phyloP scores from a whole-genome alignment of 1,284 basidiomycete species.

The Stygiomarasmius scandens region DNA sequence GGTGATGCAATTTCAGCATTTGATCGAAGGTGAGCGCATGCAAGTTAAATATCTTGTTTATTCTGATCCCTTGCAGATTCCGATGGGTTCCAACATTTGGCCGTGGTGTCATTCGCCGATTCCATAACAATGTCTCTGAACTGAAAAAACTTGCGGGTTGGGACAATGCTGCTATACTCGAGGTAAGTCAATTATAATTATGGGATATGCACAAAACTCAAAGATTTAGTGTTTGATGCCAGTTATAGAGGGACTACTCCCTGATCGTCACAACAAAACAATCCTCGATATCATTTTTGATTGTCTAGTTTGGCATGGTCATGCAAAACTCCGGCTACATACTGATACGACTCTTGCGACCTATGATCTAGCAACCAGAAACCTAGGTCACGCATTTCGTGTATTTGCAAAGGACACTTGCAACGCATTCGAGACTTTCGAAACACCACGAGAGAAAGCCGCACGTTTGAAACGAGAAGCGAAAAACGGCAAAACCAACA shows the following conservation, averaged over 20 bases:
- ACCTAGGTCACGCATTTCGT: constrained; percentile 8
- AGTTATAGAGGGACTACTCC: constrained; percentile 7
- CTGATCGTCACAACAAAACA: not conserved
- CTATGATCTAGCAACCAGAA: constrained; percentile 1
- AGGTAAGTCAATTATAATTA: constrained; percentile 18
- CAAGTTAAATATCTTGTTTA: not conserved
- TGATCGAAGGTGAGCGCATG: constrained; percentile 25
- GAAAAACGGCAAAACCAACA: not conserved
- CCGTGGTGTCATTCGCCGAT: constrained; percentile 22
- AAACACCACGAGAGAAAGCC: not conserved
- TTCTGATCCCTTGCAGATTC: not conserved
- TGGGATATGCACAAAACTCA: not conserved
- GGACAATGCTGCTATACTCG: constrained; percentile 31
- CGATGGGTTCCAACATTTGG: constrained; percentile 21
- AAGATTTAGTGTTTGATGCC: constrained; percentile 9
- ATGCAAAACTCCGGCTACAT: constrained; percentile 27
- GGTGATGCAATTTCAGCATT: not conserved
- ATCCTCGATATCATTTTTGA: constrained; percentile 10
- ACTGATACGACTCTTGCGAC: constrained; percentile 7
- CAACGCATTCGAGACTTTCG: not conserved
- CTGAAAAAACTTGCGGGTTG: constrained; percentile 26
- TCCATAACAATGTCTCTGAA: constrained; percentile 23
- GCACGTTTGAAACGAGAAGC: not conserved
- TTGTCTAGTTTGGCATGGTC: constrained; percentile 6
- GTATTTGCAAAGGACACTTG: constrained; percentile 6